A percentile compares a stretch with the other conserved stretches of the same genome.
Evolutionary conservation across 2,329 filamentous ascomycete genomes (phyloP).

Genomic region (Penicillium oxalicum): DNA sequence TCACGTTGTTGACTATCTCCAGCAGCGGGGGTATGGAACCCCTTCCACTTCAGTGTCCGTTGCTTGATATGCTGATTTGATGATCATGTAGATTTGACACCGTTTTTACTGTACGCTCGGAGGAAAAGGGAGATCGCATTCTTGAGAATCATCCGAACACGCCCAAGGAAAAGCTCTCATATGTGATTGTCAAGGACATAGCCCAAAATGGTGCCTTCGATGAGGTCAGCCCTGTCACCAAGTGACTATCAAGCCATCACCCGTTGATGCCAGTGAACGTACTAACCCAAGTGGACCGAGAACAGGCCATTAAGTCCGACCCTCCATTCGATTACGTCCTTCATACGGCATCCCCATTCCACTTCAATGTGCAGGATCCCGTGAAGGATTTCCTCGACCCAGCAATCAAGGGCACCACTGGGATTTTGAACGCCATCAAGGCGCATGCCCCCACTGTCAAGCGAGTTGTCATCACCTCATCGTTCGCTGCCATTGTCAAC

Average conservation of each 20-base stretch:
- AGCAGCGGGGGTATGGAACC: slow-evolving; percentile 44
- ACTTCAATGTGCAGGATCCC: slow-evolving; percentile 64
- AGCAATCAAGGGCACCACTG: slow-evolving; percentile 58
- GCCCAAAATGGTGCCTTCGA: slow-evolving; percentile 65
- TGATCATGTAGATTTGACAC: slow-evolving; percentile 48
- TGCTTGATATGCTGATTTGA: neutral
- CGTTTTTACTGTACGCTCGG: slow-evolving; percentile 57
- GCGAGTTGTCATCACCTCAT: slow-evolving; percentile 65
- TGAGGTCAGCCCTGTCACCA: slow-evolving; percentile 31
- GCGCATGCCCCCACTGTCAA: slow-evolving; percentile 60
- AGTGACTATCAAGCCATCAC: no score
- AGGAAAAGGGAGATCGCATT: slow-evolving; percentile 58
- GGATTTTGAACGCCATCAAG: slow-evolving; percentile 57
- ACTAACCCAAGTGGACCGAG: neutral
- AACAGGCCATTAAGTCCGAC: slow-evolving; percentile 51
- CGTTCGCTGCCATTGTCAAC: slow-evolving; percentile 61
- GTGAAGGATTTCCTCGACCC: slow-evolving; percentile 58
- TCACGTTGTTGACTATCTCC: slow-evolving; percentile 55
- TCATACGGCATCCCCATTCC: slow-evolving; percentile 70
- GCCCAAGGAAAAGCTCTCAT: slow-evolving; percentile 54
- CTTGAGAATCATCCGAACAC: slow-evolving; percentile 47
- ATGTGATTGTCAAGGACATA: slow-evolving; percentile 67
- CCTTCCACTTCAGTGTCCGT: neutral
- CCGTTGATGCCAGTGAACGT: no score
- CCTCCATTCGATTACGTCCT: slow-evolving; percentile 67